Evolutionary conservation across 192 early-diverging fungal species (phyloP), one percentile per base, ranked within the genome.

Genomic region (Pilobolus umbonatus): DNA sequence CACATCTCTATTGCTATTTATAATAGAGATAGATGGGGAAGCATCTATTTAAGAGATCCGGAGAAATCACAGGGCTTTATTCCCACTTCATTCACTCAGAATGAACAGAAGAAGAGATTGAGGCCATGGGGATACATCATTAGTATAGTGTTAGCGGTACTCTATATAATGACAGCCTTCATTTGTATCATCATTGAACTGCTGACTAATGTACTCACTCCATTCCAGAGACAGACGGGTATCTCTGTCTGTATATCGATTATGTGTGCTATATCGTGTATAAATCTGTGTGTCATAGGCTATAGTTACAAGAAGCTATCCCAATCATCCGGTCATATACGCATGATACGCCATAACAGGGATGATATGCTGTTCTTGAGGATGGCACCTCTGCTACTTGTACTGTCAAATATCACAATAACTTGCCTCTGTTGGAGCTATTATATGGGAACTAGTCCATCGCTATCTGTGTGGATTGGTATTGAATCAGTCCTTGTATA

Each of bases 11-110:
- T 57, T 5, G 55, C 55, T 42, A 40, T 57, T 26, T 39, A 57
- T 21, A 57, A 57, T 15, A 15, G 55, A 31, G 39, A 57, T 17
- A 6, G 36, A 25, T 57, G 55, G 55, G 55, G 55, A 17, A 57
- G 55, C 30, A 40, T 57, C n/a, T 57, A 57, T 22, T 6, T 57
- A 31, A 28, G 55, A 15, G 55, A 57, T 28, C 55, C 55, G 5
- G 55, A 57, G 10, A 57, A 57, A 54, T 54, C 52, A 54, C 52
- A 54, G 38, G 52, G 52, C 24, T 54, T 54, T 22, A 54, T 21
- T 17, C 19, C 31, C 14, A 30, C 51, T 22, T 48, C 46, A 21
- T 48, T 48, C 28, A 31, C 30, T 31, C 21, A 10, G 7, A 36
- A 22, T 32, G 25, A 35, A 36, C 46, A 29, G 19, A 28, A 24